Evolutionary conservation across 176 grass and related monocot species (phyloP).

Genomic region (Elymus sibiricus): DNA sequence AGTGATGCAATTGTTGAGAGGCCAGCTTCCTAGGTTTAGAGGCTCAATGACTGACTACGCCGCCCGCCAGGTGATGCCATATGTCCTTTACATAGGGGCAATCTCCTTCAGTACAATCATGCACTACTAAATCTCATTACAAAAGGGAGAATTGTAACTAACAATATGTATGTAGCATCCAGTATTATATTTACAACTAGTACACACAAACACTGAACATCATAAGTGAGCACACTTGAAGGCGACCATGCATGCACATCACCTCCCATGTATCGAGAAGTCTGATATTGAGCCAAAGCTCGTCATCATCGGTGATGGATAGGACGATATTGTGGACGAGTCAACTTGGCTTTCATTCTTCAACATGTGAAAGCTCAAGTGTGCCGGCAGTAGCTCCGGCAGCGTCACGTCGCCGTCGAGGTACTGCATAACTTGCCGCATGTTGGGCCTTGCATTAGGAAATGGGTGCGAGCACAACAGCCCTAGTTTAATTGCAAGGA

Average conservation of each 20-base stretch:
- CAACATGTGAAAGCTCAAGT: background rate
- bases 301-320: too few species aligned
- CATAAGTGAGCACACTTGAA: background rate
- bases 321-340: too few species aligned
- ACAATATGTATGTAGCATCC: background rate
- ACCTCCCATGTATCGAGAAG: too few species aligned
- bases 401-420: background rate
- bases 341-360: background rate
- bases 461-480: conserved; percentile 19
- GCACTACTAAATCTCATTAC: background rate
- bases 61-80: too few species aligned
- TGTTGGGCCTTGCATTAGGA: conserved; percentile 7
- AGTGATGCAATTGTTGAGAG: too few species aligned
- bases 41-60: too few species aligned
- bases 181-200: background rate
- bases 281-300: too few species aligned
- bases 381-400: background rate
- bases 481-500: conserved; percentile 5
- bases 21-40: too few species aligned
- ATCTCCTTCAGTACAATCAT: background rate
- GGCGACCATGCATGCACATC: too few species aligned
- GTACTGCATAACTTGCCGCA: conserved; percentile 28
- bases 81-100: too few species aligned
- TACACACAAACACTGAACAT: background rate
- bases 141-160: background rate